phyloP scores from a whole-genome alignment of 2,329 filamentous ascomycete species.

The Xylaria arbuscula region DNA sequence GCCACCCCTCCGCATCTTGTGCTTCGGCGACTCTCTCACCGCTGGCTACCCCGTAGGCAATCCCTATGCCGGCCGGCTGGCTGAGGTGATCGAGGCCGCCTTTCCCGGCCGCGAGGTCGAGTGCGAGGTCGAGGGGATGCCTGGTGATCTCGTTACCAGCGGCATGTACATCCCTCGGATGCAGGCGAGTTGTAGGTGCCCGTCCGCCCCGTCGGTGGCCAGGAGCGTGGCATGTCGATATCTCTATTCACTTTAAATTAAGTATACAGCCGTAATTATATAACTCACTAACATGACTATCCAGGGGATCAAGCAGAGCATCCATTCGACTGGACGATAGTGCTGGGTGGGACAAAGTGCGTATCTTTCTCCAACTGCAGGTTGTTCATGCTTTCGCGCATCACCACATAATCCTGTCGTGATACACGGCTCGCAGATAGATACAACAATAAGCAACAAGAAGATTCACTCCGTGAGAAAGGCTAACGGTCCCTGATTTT shows the following conservation, averaged over 20 bases:
- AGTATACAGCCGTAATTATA: background rate
- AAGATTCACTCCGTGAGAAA: background rate
- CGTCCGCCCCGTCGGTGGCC: too few relatives aligned
- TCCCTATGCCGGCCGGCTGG: constrained; percentile 65
- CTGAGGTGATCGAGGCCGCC: constrained; percentile 58
- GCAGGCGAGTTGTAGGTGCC: constrained; percentile 34
- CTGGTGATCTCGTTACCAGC: constrained; percentile 61
- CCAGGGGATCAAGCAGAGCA: constrained; percentile 30
- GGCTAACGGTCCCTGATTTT: constrained; percentile 17
- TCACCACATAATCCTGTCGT: background rate
- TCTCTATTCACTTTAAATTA: too few relatives aligned
- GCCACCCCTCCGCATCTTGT: constrained; percentile 64
- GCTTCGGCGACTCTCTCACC: constrained; percentile 74
- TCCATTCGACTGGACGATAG: constrained; percentile 65
- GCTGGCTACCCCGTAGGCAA: constrained; percentile 62
- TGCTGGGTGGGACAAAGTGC: constrained; percentile 73
- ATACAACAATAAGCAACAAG: too few relatives aligned
- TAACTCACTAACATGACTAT: constrained; percentile 22
- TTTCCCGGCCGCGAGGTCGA: constrained; percentile 55
- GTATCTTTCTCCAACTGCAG: constrained; percentile 36
- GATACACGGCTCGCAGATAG: background rate
- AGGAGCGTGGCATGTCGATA: background rate
- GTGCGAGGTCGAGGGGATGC: constrained; percentile 60
- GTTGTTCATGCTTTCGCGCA: background rate
- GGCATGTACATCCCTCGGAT: constrained; percentile 49